Evolutionary conservation across 208 protist species (phyloP).

Genomic region (Trypanosoma lewisi): DNA sequence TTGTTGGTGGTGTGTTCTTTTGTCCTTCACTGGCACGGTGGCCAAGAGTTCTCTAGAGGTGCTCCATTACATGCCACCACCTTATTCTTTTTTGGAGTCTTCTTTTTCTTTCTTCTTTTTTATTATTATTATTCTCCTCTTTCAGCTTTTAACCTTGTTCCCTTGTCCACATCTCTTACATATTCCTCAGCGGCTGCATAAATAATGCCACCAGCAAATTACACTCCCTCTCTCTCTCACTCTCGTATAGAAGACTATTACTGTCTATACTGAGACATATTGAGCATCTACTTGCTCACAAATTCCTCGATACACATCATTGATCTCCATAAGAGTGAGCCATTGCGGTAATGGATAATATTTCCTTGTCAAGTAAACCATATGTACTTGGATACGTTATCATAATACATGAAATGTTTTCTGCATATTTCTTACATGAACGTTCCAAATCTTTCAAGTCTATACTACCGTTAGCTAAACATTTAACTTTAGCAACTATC

Average conservation of each 20-base stretch:
- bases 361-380: constrained; percentile 96
- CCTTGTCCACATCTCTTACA: not conserved
- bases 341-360: constrained; percentile 82
- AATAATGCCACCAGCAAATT: not conserved
- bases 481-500: constrained; percentile 92
- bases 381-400: constrained; percentile 98
- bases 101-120: not conserved
- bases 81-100: not conserved
- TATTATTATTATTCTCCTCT: not conserved
- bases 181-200: not conserved
- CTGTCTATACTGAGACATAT: constrained; percentile 30
- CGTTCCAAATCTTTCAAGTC: constrained; percentile 90
- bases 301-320: constrained; percentile 98
- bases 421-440: constrained; percentile 91
- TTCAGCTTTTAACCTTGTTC: not conserved
- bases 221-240: not conserved
- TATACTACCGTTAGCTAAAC: constrained; percentile 87
- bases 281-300: constrained; percentile 91
- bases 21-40: not conserved
- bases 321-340: constrained; percentile 92
- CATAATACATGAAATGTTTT: constrained; percentile 95
- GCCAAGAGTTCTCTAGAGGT: not conserved
- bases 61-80: not conserved
- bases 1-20: not conserved
- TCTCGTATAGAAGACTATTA: too few relatives aligned